Evolutionary conservation across 306 rosid genomes (phyloP).

Genomic region (Sechiopsis laciniata): DNA sequence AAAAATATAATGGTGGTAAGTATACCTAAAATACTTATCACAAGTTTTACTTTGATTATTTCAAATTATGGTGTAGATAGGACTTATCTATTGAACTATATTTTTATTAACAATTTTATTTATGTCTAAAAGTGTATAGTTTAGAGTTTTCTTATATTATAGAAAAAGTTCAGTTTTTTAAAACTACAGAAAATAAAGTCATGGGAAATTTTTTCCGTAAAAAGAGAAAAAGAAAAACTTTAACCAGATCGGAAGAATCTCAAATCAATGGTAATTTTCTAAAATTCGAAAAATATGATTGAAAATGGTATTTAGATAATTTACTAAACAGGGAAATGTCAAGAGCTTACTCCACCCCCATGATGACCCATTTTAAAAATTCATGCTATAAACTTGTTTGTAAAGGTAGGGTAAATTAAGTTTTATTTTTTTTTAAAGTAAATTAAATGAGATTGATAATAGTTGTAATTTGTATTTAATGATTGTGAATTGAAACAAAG

Average conservation of each 20-base stretch:
- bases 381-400: neutral
- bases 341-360: neutral
- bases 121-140: too few species aligned
- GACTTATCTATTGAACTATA: too few species aligned
- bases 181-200: too few species aligned
- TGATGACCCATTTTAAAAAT: neutral
- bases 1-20: too few species aligned
- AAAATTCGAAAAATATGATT: neutral
- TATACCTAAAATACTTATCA: too few species aligned
- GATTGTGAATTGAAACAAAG: neutral
- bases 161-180: too few species aligned
- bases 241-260: neutral
- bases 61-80: too few species aligned
- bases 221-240: neutral
- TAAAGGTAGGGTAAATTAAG: neutral
- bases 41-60: too few species aligned
- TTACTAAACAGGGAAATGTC: neutral
- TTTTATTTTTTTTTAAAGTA: too few species aligned
- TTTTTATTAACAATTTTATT: too few species aligned
- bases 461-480: neutral
- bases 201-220: neutral
- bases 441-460: neutral
- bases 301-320: neutral
- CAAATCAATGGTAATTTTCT: neutral
- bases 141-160: too few species aligned